phyloP scores from a whole-genome alignment of 306 rosid species.

The Quercus agrifolia region DNA sequence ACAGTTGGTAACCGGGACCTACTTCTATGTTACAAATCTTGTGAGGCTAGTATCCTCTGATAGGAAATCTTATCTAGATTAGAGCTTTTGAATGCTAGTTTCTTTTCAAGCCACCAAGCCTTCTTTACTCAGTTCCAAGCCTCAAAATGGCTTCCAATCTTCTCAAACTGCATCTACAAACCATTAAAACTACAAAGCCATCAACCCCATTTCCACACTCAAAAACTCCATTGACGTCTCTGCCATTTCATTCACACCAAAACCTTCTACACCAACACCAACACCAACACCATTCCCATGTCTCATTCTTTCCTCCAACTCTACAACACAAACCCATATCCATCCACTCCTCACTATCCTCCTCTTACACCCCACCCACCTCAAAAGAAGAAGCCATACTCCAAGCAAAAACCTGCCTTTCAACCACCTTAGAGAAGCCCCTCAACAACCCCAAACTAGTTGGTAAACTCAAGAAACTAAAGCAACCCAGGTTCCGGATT shows the following conservation, averaged over 20 bases:
- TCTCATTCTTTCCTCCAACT: slow-evolving; percentile 22
- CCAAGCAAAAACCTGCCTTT: slow-evolving; percentile 80
- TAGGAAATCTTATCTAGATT: slow-evolving; percentile 35
- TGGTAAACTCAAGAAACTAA: slow-evolving; percentile 58
- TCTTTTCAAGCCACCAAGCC: slow-evolving; percentile 8
- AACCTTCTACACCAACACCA: slow-evolving; percentile 16
- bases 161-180: slow-evolving; percentile 30
- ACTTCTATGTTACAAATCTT: neutral
- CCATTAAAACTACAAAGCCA: slow-evolving; percentile 29
- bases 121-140: neutral
- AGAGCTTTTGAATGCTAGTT: neutral
- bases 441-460: slow-evolving; percentile 70
- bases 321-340: slow-evolving; percentile 30
- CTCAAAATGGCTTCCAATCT: slow-evolving; percentile 56
- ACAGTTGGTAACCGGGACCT: no score
- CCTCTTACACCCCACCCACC: slow-evolving; percentile 71
- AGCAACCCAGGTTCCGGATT: slow-evolving; percentile 68
- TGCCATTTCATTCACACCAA: slow-evolving; percentile 25
- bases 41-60: slow-evolving; percentile 17
- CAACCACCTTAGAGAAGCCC: slow-evolving; percentile 66
- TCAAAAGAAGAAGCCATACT: slow-evolving; percentile 74
- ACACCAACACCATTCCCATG: slow-evolving; percentile 22
- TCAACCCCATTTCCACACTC: slow-evolving; percentile 16
- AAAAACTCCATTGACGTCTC: slow-evolving; percentile 25
- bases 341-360: slow-evolving; percentile 46